Evolutionary conservation across 192 early-diverging fungal genomes (phyloP), one percentile per base, ranked within the genome.

Genomic region (Martensiomyces pterosporus): DNA sequence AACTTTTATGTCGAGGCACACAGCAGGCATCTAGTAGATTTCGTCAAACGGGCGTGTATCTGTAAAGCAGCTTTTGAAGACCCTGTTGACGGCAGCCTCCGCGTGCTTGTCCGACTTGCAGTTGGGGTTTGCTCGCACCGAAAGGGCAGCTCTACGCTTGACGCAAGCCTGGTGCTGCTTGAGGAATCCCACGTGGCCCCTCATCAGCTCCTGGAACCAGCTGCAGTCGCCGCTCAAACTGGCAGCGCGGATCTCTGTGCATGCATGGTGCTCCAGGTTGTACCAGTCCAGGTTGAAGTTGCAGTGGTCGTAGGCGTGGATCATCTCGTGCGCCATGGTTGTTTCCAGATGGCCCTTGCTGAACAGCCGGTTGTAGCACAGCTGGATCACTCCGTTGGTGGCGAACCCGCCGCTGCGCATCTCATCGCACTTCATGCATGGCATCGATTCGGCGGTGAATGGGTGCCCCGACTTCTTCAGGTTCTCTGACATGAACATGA

Each of bases 21-120:
- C 5, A 32, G n/a, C n/a, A n/a, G n/a, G n/a, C n/a, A 18, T 34
- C 58, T 77, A 84, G 55, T 90, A 88, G 52, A 97, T 93, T 70
- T 97, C 94, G 64, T 94, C 92, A 67, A 93, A 97, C 1, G 94
- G 94, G 36, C 85, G 80, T n/a, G 92, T 97, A 60, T 97, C 94
- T 9, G 78, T 84, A 60, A 93, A 94, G 60, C 94, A 97, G 43
- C 81, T 85, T 23, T 89, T 77, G 74, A 91, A 97, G 3, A 94
- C 94, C 39, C 83, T 81, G 36, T 82, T 78, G 18, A 97, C 89
- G 0, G 89, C 91, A 24, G 81, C 83, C 64, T 93, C 92, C 0
- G 94, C 94, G 19, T 85, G 86, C 18, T 80, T 78, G 10, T 77
- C 67, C 3, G 78, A 82, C 39, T 82, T 75, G 64, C 89, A 93